Evolutionary conservation across 306 rosid species (phyloP).

Genomic region (Calophaca sinica): DNA sequence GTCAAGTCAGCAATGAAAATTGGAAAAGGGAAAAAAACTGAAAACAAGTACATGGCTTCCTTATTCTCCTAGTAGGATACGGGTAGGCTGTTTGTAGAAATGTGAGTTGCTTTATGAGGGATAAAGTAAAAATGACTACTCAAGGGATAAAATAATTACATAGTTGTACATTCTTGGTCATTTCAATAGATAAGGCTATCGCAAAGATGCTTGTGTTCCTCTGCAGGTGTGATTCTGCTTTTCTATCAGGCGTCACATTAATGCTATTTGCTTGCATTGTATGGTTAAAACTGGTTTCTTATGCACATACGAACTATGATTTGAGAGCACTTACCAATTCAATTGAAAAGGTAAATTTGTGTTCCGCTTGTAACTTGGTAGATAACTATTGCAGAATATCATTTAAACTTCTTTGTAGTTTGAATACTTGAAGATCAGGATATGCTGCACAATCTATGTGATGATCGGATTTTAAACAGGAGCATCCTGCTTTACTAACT

Average conservation of each 20-base stretch:
- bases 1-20: conserved; percentile 7
- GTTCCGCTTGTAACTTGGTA: conserved; percentile 38
- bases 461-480: conserved; percentile 8
- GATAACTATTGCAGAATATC: conserved; percentile 27
- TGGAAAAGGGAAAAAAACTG: conserved; percentile 5
- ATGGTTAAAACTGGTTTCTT: conserved; percentile 93
- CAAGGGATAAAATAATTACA: conserved; percentile 18
- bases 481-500: conserved; percentile 24
- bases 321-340: conserved; percentile 62
- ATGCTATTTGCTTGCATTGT: conserved; percentile 84
- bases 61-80: conserved; percentile 24
- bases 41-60: conserved; percentile 20
- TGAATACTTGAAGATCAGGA: conserved; percentile 10
- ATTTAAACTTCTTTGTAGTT: conserved; percentile 22
- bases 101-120: conserved; percentile 28
- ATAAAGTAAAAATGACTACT: conserved; percentile 9
- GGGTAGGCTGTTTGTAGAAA: conserved; percentile 1
- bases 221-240: conserved; percentile 89
- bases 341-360: conserved; percentile 70
- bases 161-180: conserved; percentile 21
- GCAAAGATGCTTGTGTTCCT: conserved; percentile 32
- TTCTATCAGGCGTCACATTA: conserved; percentile 77
- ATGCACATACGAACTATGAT: conserved; percentile 86
- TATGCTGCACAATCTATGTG: conserved; percentile 30
- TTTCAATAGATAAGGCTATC: conserved; percentile 37